Percentiles rank a stretch among this genome's conserved stretches.
Conservation (phyloP, 768 basidiomycete species). For the Coprinellus aureogranulatus region DNA sequence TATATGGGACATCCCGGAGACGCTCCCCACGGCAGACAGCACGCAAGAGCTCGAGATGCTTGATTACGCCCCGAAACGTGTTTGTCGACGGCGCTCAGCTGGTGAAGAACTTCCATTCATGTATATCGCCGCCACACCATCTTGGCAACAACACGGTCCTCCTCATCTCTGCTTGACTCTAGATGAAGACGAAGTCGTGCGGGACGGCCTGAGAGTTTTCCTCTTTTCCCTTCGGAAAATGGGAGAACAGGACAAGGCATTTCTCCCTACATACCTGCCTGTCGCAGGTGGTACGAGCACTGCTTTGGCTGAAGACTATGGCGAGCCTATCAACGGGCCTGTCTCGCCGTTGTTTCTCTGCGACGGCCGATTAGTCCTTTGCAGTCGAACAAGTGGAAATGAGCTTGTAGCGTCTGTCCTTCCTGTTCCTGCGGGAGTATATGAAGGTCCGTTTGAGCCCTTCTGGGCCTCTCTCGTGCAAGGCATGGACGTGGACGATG, state of each 20-base stretch:
- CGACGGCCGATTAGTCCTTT: neutral
- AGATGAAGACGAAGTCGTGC: too few species aligned
- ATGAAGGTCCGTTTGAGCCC: neutral
- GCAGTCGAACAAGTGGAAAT: neutral
- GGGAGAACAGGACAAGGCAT: too few species aligned
- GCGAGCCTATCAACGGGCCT: too few species aligned
- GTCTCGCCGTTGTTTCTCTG: neutral
- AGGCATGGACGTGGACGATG: neutral
- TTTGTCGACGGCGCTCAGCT: neutral
- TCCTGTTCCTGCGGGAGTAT: neutral
- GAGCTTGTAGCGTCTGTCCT: neutral
- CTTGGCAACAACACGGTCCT: too few species aligned
- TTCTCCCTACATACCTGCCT: neutral
- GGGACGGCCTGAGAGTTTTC: too few species aligned
- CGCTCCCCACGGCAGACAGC: neutral
- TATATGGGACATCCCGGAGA: neutral
- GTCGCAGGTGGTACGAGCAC: neutral
- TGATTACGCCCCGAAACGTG: neutral
- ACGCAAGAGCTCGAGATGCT: neutral
- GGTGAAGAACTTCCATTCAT: too few species aligned
- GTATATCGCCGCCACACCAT: too few species aligned
- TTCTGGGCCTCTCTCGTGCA: neutral
- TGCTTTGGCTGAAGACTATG: neutral
- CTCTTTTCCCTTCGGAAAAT: too few species aligned
- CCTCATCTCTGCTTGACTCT: too few species aligned